Conservation (phyloP, 192 early-diverging fungal species). For the Funneliformis mosseae region DNA sequence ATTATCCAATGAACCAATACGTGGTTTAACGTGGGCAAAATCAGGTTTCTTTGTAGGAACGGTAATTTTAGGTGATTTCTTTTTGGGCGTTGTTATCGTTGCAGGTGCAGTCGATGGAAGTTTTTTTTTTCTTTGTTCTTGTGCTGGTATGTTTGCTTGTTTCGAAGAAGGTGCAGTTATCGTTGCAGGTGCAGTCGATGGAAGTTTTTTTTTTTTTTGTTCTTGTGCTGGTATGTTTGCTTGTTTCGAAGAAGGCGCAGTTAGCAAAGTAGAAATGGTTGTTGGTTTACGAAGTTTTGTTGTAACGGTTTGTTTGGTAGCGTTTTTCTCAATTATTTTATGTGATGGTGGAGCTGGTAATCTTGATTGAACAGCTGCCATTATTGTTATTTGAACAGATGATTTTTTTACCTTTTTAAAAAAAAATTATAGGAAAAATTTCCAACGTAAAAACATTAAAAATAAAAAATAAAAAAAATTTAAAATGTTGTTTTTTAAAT, state of each 20-base stretch:
- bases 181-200: not conserved
- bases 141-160: not conserved
- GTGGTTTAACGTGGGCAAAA: constrained; percentile 42
- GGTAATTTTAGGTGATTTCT: not conserved
- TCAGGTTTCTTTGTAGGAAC: not conserved
- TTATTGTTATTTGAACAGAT: not conserved
- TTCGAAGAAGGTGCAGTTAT: not conserved
- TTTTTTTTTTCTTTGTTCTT: not conserved
- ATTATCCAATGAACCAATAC: constrained; percentile 50
- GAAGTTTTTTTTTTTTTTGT: not conserved
- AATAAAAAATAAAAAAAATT: too few relatives aligned
- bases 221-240: not conserved
- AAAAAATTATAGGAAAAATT: too few relatives aligned
- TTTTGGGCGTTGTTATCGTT: not conserved
- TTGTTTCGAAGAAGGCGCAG: not conserved
- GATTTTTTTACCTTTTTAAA: too few relatives aligned
- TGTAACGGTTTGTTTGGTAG: not conserved
- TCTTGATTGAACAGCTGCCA: not conserved
- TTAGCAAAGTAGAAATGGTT: not conserved
- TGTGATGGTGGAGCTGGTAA: not conserved
- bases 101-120: not conserved
- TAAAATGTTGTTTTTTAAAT: too few relatives aligned
- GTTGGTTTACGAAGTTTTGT: not conserved
- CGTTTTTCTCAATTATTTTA: not conserved
- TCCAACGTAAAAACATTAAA: too few relatives aligned